These are phyloP conservation scores for Spinellus fusiger DNA, from an alignment of 192 early-diverging fungal genomes.

Conservation along the genomic window DNA sequence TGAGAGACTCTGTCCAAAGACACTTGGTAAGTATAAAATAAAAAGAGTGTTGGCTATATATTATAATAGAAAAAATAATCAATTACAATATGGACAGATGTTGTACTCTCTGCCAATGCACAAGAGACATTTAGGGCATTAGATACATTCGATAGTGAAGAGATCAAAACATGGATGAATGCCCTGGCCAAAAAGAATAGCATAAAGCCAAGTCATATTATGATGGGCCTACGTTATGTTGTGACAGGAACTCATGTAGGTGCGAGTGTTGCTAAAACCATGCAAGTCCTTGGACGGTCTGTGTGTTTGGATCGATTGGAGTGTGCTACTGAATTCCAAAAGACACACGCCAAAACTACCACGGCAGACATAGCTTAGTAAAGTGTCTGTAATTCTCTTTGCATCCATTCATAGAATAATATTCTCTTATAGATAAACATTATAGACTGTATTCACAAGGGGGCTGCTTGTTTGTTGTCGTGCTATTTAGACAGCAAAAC, in stretches of 20 bases:
- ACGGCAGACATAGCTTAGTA: no score
- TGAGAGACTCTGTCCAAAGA: conserved; percentile 29
- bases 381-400: no score
- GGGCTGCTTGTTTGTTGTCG: no score
- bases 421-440: no score
- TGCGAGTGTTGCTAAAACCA: conserved; percentile 49
- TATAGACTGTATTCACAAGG: no score
- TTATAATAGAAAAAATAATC: neutral
- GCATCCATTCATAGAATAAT: no score
- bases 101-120: neutral
- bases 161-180: conserved; percentile 35
- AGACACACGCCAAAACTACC: no score
- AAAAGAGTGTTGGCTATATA: neutral
- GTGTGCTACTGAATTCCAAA: neutral
- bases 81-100: neutral
- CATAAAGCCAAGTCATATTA: conserved; percentile 43
- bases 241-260: conserved; percentile 60
- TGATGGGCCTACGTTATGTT: conserved; percentile 60
- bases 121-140: neutral
- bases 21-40: conserved; percentile 20
- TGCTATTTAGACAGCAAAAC: no score
- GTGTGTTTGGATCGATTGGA: conserved; percentile 27
- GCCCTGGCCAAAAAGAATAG: conserved; percentile 28
- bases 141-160: conserved; percentile 18
- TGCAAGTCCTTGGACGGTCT: conserved; percentile 39